Conservation (phyloP, 805 yeast genomes). For the Jamesozyma jinghongensis region DNA sequence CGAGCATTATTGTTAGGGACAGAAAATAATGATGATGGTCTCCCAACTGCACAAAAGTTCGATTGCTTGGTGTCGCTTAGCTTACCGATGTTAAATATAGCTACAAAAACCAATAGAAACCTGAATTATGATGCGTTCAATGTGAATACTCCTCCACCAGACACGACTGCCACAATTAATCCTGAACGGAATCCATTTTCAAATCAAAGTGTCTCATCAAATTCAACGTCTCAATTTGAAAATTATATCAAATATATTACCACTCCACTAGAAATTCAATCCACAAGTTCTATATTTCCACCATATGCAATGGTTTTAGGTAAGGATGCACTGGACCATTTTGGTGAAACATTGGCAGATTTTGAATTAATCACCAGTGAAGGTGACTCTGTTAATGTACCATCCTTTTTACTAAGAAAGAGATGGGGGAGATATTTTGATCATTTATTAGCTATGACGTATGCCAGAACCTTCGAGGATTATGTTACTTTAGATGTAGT, state of each 20-base stretch:
- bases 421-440: conserved; percentile 75
- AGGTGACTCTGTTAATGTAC: conserved; percentile 59
- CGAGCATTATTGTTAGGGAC: conserved; percentile 55
- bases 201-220: conserved; percentile 10
- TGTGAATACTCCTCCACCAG: neutral
- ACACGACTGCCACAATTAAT: neutral
- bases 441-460: conserved; percentile 50
- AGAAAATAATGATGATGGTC: conserved; percentile 15
- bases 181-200: neutral
- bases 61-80: conserved; percentile 41
- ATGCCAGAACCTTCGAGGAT: conserved; percentile 42
- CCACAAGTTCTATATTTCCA: conserved; percentile 62
- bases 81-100: conserved; percentile 45
- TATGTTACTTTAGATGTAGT: conserved; percentile 19
- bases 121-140: no score
- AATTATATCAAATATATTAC: conserved; percentile 71
- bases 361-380: conserved; percentile 63
- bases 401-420: conserved; percentile 50
- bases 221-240: conserved; percentile 37
- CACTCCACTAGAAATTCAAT: conserved; percentile 57
- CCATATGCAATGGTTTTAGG: conserved; percentile 73
- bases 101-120: conserved; percentile 6
- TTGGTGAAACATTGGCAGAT: conserved; percentile 55
- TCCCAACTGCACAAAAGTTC: conserved; percentile 36
- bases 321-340: conserved; percentile 61